phyloP scores from a whole-genome alignment of 495 filamentous ascomycete species.

The Neurospora sp. region DNA sequence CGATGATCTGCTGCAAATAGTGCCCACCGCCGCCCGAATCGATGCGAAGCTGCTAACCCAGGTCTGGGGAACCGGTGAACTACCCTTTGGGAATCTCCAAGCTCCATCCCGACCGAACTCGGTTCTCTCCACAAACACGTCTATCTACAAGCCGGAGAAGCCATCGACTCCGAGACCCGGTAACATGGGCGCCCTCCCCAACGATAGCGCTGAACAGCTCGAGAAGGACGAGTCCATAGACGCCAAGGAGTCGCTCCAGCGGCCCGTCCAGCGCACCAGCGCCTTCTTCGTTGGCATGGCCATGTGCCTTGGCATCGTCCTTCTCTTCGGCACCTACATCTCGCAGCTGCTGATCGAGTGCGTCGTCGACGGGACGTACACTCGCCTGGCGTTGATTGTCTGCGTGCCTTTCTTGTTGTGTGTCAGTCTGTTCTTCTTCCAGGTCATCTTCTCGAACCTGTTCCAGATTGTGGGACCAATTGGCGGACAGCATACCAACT shows the following conservation, averaged over 20 bases:
- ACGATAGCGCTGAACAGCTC: constrained; percentile 24
- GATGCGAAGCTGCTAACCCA: constrained; percentile 56
- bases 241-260: constrained; percentile 42
- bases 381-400: constrained; percentile 46
- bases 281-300: constrained; percentile 52
- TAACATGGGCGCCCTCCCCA: constrained; percentile 1
- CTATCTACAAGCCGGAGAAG: constrained; percentile 33
- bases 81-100: constrained; percentile 2
- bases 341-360: constrained; percentile 52
- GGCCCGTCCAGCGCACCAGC: constrained; percentile 51
- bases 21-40: constrained; percentile 49
- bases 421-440: constrained; percentile 62
- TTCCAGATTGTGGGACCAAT: constrained; percentile 61
- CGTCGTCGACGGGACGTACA: constrained; percentile 45
- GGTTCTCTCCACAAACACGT: constrained; percentile 18
- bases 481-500: constrained; percentile 53
- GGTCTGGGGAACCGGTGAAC: constrained; percentile 37
- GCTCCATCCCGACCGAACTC: not conserved
- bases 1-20: constrained; percentile 53
- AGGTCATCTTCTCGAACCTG: constrained; percentile 57
- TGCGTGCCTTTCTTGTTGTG: constrained; percentile 57
- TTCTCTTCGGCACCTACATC: constrained; percentile 50
- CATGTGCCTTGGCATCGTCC: constrained; percentile 43
- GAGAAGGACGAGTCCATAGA: constrained; percentile 59
- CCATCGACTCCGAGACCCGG: constrained; percentile 31